Evolutionary conservation across 1,284 basidiomycete species (phyloP).

Genomic region (Fomitiporia mediterranea): DNA sequence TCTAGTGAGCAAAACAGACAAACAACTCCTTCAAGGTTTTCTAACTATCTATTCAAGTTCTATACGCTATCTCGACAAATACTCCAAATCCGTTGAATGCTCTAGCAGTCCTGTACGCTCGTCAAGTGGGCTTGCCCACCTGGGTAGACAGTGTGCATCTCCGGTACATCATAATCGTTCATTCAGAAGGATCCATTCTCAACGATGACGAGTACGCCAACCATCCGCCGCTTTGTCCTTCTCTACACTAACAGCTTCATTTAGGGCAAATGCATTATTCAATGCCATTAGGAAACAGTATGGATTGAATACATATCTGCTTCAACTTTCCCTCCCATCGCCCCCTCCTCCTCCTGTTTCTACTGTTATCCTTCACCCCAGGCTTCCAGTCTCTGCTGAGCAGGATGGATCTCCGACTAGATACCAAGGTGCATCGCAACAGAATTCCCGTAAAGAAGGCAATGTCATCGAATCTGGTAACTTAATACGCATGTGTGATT

Average conservation of each 20-base stretch:
- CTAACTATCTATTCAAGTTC: conserved; percentile 42
- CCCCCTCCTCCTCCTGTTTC: conserved; percentile 55
- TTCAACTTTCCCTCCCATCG: conserved; percentile 52
- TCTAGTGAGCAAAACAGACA: conserved; percentile 48
- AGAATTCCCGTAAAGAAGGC: conserved; percentile 17
- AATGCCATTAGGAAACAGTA: conserved; percentile 82
- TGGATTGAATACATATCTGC: conserved; percentile 67
- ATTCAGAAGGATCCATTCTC: conserved; percentile 61
- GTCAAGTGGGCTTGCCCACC: conserved; percentile 58
- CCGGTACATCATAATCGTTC: conserved; percentile 70
- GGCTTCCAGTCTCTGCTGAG: conserved; percentile 49
- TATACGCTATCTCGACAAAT: conserved; percentile 72
- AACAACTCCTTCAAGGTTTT: neutral
- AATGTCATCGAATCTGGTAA: conserved; percentile 28
- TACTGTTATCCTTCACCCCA: conserved; percentile 58
- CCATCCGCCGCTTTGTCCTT: neutral
- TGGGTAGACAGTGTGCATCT: conserved; percentile 73
- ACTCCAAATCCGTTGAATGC: conserved; percentile 73
- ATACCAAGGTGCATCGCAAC: neutral
- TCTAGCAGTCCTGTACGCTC: conserved; percentile 62
- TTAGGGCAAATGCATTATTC: conserved; percentile 66
- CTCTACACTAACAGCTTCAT: neutral
- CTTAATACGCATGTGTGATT: conserved; percentile 57
- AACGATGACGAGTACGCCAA: conserved; percentile 69
- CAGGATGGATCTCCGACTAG: conserved; percentile 11